These are phyloP conservation scores for Exophiala bonariae DNA, from an alignment of 2,329 filamentous ascomycete species.

Conservation along the genomic window DNA sequence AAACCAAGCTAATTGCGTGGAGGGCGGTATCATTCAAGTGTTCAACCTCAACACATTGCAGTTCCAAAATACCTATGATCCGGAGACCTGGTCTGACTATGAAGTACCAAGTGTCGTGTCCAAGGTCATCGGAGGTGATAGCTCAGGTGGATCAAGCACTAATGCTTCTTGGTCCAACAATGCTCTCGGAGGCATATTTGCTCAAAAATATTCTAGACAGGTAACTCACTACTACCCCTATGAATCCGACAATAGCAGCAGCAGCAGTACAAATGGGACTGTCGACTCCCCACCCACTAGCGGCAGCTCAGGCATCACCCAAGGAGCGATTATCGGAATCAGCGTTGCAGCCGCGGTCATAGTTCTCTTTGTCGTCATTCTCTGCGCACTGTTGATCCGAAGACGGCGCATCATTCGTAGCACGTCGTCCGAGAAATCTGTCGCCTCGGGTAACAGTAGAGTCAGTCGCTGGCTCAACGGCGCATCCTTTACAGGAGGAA, in stretches of 20 bases:
- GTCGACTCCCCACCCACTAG: slow-evolving; percentile 19
- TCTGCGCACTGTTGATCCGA: slow-evolving; percentile 56
- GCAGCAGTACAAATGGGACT: neutral
- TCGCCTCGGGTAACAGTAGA: slow-evolving; percentile 16
- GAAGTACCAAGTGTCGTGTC: slow-evolving; percentile 32
- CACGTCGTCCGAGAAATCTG: slow-evolving; percentile 19
- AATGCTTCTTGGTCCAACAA: slow-evolving; percentile 26
- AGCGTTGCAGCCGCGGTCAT: slow-evolving; percentile 63
- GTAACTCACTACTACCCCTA: slow-evolving; percentile 65
- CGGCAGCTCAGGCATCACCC: slow-evolving; percentile 13
- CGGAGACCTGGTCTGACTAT: slow-evolving; percentile 33
- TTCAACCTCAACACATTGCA: slow-evolving; percentile 37
- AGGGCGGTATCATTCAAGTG: slow-evolving; percentile 47
- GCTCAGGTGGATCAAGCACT: slow-evolving; percentile 35
- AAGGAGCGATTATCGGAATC: slow-evolving; percentile 61
- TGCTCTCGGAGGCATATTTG: slow-evolving; percentile 56
- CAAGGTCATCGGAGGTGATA: slow-evolving; percentile 36
- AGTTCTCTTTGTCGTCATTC: slow-evolving; percentile 52
- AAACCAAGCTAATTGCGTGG: slow-evolving; percentile 21
- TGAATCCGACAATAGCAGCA: slow-evolving; percentile 19
- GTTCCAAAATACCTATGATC: slow-evolving; percentile 34
- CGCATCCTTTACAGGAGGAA: slow-evolving; percentile 11
- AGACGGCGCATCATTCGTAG: slow-evolving; percentile 32
- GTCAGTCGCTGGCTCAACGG: slow-evolving; percentile 23
- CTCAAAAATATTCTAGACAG: slow-evolving; percentile 53